Evolutionary conservation across 129 eudicot genomes (phyloP).

Genomic region (Flaveria linearis): DNA sequence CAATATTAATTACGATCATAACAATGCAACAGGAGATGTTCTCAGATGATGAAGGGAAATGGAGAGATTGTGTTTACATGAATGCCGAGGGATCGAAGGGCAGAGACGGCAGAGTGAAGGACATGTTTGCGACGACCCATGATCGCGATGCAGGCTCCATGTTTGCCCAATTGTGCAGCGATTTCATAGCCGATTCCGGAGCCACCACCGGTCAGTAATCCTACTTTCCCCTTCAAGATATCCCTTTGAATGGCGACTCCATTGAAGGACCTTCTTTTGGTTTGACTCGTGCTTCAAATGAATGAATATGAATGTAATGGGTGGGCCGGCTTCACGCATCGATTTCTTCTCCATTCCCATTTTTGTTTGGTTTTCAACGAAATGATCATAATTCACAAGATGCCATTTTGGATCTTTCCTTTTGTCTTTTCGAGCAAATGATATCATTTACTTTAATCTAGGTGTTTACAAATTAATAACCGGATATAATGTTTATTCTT

Average conservation of each 20-base stretch:
- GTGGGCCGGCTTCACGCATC: conserved; percentile 30
- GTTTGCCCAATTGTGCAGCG: conserved; percentile 47
- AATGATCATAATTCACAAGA: neutral
- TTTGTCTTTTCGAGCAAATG: no score
- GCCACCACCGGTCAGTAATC: conserved; percentile 57
- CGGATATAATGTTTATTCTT: no score
- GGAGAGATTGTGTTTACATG: conserved; percentile 31
- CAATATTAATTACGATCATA: no score
- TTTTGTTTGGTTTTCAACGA: conserved; percentile 26
- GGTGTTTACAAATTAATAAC: no score
- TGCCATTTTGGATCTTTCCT: conserved; percentile 7
- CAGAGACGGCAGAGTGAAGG: conserved; percentile 47
- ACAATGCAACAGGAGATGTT: no score
- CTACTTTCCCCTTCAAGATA: conserved; percentile 50
- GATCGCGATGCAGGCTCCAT: conserved; percentile 55
- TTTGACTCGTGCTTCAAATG: neutral
- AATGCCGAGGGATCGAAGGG: conserved; percentile 46
- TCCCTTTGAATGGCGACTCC: conserved; percentile 55
- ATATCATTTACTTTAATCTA: no score
- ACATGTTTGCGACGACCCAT: conserved; percentile 56
- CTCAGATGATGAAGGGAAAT: no score
- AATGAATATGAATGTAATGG: neutral
- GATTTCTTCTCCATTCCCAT: neutral
- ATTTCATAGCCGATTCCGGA: conserved; percentile 60
- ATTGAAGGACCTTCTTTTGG: neutral